Conservation (phyloP, 371 early-diverging fungal genomes). For the Lichtheimia ornata region DNA sequence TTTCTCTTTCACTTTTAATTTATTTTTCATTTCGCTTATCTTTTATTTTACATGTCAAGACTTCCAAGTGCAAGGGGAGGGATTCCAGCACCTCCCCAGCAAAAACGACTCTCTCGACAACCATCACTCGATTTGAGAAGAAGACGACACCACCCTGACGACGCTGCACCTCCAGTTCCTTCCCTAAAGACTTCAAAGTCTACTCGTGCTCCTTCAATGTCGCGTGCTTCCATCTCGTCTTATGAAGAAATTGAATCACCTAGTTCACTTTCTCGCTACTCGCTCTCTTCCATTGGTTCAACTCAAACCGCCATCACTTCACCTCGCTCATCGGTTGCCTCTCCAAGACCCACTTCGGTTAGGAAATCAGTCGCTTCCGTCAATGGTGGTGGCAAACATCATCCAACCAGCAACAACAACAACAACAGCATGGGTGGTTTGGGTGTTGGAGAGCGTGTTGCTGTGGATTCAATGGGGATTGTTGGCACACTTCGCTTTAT, state of each 20-base stretch:
- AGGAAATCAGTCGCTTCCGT: slow-evolving; percentile 1
- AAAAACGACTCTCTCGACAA: slow-evolving; percentile 20
- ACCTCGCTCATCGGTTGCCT: slow-evolving; percentile 26
- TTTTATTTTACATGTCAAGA: slow-evolving; percentile 19
- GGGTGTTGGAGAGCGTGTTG: slow-evolving; percentile 63
- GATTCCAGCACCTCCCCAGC: slow-evolving; percentile 20
- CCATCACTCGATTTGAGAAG: slow-evolving; percentile 23
- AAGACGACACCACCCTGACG: slow-evolving; percentile 20
- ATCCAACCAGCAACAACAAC: slow-evolving; percentile 7
- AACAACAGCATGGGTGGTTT: slow-evolving; percentile 9
- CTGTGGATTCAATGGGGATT: slow-evolving; percentile 68
- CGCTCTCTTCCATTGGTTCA: slow-evolving; percentile 23
- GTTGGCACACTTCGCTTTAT: slow-evolving; percentile 76
- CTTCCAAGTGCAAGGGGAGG: slow-evolving; percentile 26
- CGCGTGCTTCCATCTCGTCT: slow-evolving; percentile 30
- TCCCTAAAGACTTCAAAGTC: slow-evolving; percentile 25
- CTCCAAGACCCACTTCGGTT: slow-evolving; percentile 18
- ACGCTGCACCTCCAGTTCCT: slow-evolving; percentile 22
- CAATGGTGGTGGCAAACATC: slow-evolving; percentile 9
- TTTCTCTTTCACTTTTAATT: slow-evolving; percentile 21
- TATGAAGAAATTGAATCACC: slow-evolving; percentile 33
- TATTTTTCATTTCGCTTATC: slow-evolving; percentile 5
- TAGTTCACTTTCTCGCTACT: slow-evolving; percentile 23
- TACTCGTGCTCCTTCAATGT: slow-evolving; percentile 17
- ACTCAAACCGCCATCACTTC: slow-evolving; percentile 25